Evolutionary conservation across 345 rosid genomes (phyloP).

Genomic region (Cardiospermum halicacabum): DNA sequence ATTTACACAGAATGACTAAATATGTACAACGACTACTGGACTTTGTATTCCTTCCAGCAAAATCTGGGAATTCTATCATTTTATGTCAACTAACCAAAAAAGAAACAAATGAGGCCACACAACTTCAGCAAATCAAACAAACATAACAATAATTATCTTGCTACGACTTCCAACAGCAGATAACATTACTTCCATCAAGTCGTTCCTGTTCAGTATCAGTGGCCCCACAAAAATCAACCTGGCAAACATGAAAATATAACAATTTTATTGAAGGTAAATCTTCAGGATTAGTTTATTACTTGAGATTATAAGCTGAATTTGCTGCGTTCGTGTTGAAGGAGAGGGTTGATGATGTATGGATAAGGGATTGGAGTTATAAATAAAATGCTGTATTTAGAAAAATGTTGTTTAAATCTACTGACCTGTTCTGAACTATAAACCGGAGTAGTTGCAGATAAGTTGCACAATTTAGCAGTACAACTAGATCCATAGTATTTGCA

Average conservation of each 20-base stretch:
- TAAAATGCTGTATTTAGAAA: too few relatives aligned
- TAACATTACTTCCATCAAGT: constrained; percentile 4
- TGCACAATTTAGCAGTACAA: constrained; percentile 18
- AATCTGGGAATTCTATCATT: neutral
- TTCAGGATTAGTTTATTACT: neutral
- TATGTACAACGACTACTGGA: neutral
- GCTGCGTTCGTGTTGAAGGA: too few relatives aligned
- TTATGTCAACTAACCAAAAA: neutral
- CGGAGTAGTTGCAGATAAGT: constrained; percentile 11
- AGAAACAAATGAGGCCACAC: neutral
- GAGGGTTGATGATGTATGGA: too few relatives aligned
- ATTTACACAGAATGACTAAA: constrained; percentile 23
- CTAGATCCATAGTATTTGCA: constrained; percentile 10
- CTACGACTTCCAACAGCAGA: neutral
- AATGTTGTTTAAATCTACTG: constrained; percentile 17
- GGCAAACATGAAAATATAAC: constrained; percentile 9
- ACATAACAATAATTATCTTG: neutral
- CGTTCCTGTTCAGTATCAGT: neutral
- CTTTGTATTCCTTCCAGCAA: neutral
- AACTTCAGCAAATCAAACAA: constrained; percentile 6
- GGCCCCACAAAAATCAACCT: constrained; percentile 20
- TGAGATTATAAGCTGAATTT: too few relatives aligned
- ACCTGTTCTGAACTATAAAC: constrained; percentile 24
- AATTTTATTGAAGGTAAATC: neutral
- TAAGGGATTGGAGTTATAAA: too few relatives aligned